These are phyloP conservation scores for Glycine soja DNA, from an alignment of 306 rosid genomes.

Conservation along the genomic window DNA sequence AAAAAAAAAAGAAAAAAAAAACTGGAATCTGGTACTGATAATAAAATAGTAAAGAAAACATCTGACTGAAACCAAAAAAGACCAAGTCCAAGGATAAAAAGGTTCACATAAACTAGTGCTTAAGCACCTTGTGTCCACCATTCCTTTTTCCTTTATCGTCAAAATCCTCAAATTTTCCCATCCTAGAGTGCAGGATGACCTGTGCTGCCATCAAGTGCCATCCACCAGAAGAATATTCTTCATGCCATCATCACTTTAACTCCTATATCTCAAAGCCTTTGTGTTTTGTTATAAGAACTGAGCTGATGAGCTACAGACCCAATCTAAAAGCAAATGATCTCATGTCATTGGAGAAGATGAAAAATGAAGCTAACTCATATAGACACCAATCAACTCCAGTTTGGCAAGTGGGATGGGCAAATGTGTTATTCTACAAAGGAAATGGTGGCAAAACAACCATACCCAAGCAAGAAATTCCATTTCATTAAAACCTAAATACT, in stretches of 20 bases:
- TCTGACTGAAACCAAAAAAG: neutral
- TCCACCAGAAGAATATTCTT: conserved; percentile 18
- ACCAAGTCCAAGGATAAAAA: neutral
- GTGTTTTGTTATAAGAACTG: neutral
- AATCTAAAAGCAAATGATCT: conserved; percentile 15
- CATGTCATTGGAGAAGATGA: neutral
- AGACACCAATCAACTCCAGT: conserved; percentile 1
- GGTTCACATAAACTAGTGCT: conserved; percentile 16
- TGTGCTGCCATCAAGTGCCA: conserved; percentile 14
- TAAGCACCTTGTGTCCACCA: conserved; percentile 21
- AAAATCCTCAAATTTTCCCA: conserved; percentile 19
- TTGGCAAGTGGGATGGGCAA: neutral
- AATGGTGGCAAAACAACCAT: neutral
- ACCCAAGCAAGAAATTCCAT: neutral
- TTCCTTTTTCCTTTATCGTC: neutral
- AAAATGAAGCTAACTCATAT: conserved; percentile 12
- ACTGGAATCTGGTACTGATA: conserved; percentile 3
- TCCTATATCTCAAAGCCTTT: conserved; percentile 17
- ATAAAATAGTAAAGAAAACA: neutral
- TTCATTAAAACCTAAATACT: neutral
- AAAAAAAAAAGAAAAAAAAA: neutral
- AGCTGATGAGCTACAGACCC: neutral
- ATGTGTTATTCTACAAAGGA: neutral
- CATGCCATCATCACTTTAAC: conserved; percentile 15
- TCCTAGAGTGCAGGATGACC: conserved; percentile 23